These are phyloP conservation scores for Nicotiana paniculata DNA, from an alignment of 257 asterid genomes.

Conservation along the genomic window DNA sequence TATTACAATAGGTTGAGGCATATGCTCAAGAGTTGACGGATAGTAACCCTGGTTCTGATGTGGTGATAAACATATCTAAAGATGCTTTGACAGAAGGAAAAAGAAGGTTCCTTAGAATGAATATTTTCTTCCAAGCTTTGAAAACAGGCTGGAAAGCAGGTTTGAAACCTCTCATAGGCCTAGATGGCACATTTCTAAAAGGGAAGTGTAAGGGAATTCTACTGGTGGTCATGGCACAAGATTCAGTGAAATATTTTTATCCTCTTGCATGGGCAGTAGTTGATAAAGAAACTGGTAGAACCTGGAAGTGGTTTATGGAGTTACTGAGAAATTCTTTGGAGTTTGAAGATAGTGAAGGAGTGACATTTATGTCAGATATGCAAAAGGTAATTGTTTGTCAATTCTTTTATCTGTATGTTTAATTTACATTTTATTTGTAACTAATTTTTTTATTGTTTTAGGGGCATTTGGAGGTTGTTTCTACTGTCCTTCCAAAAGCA, in stretches of 20 bases:
- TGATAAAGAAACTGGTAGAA: neutral
- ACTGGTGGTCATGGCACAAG: neutral
- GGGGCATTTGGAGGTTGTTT: neutral
- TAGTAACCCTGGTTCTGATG: neutral
- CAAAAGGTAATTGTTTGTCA: neutral
- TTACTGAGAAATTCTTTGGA: neutral
- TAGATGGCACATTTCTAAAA: neutral
- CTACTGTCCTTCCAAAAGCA: neutral
- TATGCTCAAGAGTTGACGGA: neutral
- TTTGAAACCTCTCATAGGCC: neutral
- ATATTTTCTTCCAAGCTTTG: neutral
- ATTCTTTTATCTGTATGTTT: too few relatives aligned
- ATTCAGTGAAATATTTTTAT: too few relatives aligned
- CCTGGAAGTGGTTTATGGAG: neutral
- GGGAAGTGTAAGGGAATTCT: neutral
- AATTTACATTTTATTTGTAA: too few relatives aligned
- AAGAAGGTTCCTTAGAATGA: neutral
- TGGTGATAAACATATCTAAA: neutral
- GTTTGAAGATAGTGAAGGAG: neutral
- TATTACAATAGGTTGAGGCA: neutral
- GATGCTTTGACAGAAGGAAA: neutral
- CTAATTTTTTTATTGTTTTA: too few relatives aligned
- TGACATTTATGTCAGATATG: neutral
- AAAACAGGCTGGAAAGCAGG: neutral
- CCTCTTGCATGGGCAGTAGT: neutral